phyloP scores from a whole-genome alignment of 2,329 filamentous ascomycete species.

The Paracamarosporium sp. region DNA sequence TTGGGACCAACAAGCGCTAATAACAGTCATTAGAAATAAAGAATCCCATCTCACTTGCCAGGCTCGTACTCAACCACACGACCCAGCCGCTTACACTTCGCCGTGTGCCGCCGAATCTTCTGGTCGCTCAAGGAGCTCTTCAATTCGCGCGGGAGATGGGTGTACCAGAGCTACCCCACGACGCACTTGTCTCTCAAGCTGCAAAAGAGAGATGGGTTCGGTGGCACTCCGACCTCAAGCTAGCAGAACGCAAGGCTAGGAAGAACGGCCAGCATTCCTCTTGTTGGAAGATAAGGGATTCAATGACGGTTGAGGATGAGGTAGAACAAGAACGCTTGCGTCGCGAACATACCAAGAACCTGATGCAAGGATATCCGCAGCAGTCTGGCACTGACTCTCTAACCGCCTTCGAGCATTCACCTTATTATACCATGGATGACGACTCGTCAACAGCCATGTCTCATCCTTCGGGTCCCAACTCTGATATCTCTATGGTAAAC shows the following conservation, averaged over 20 bases:
- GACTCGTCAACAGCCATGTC: slow-evolving; percentile 20
- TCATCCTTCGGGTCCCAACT: slow-evolving; percentile 21
- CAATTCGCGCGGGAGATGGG: slow-evolving; percentile 85
- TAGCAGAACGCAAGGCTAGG: slow-evolving; percentile 60
- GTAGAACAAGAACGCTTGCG: slow-evolving; percentile 41
- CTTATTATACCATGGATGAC: slow-evolving; percentile 21
- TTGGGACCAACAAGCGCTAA: slow-evolving; percentile 18
- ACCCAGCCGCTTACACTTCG: slow-evolving; percentile 79
- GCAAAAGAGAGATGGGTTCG: slow-evolving; percentile 79
- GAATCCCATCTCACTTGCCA: slow-evolving; percentile 89
- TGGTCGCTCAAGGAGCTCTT: slow-evolving; percentile 84
- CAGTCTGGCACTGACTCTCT: slow-evolving; percentile 27
- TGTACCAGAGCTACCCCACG: slow-evolving; percentile 74
- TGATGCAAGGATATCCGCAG: slow-evolving; percentile 27
- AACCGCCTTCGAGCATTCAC: slow-evolving; percentile 25
- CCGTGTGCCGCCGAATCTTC: slow-evolving; percentile 89
- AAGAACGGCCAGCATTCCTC: slow-evolving; percentile 36
- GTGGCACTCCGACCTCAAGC: slow-evolving; percentile 76
- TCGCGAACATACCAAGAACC: slow-evolving; percentile 45
- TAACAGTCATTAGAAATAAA: slow-evolving; percentile 71
- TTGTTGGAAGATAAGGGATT: slow-evolving; percentile 31
- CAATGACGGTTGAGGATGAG: slow-evolving; percentile 36
- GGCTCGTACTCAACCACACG: slow-evolving; percentile 79
- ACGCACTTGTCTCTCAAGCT: slow-evolving; percentile 78
- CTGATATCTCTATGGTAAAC: slow-evolving; percentile 25